Evolutionary conservation across 371 early-diverging fungal genomes (phyloP), one percentile per base, ranked within the genome.

Genomic region (Massospora cicadina): DNA sequence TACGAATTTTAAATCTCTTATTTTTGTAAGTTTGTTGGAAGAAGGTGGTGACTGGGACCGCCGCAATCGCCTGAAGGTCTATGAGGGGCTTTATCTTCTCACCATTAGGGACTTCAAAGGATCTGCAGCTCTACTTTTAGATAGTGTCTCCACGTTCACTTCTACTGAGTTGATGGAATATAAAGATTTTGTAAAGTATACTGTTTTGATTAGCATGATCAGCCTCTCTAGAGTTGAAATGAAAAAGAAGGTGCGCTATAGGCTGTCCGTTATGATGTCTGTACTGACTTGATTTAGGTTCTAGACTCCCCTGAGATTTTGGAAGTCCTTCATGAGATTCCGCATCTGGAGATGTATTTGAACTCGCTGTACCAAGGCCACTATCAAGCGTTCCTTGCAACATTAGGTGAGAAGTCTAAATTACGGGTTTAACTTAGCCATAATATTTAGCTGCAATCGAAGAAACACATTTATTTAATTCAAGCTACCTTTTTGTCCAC

Each of bases 1-100:
- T 3, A n/a, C 17, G 53, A 26, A n/a, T 26, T 1, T n/a, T 25
- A 33, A 26, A 21, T 65, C 5, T 43, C 21, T 30, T 13, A 27
- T 2, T 53, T 0, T 54, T 2, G 27, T 21, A 65, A 85, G 90
- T 57, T 77, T 95, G 66, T 90, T 96, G 65, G 95, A 98, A 70
- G 89, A 91, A 75, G 98, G 97, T 43, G 97, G 98, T 28, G 99
- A 99, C 79, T 99, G 99, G 99, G 99, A 98, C 77, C 85, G 99
- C 68, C 87, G 97, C 67, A 99, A 99, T 78, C 86, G 98, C 65
- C 84, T 98, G 55, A 98, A 98, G 81, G 98, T 97, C 0, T 96
- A 98, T 71, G 90, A 98, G 70, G 98, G 95, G 61, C 78, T 97
- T 26, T 94, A 90, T 78, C 72, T 83, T 68, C 83, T 98, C 80